Conservation (phyloP, 139 green algal genomes). For the Zygnema circumcarinatum region DNA sequence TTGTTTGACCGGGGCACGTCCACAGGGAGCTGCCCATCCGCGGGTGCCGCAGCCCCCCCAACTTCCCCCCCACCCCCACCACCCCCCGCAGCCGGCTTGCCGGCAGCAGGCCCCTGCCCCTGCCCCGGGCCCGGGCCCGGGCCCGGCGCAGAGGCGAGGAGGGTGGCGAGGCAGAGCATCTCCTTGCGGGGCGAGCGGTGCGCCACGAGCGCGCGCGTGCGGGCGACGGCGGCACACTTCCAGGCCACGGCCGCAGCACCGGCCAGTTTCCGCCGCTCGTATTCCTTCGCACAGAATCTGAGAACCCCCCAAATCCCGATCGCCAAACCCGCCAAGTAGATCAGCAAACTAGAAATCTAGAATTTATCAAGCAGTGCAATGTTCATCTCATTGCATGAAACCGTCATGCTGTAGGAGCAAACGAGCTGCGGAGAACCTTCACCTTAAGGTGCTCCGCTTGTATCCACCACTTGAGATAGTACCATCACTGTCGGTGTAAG, state of each 20-base stretch:
- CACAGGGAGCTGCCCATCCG: too few relatives aligned
- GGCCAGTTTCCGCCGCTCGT: background rate
- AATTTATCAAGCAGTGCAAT: background rate
- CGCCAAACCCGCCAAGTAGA: background rate
- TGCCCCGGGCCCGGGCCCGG: background rate
- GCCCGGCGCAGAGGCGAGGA: background rate
- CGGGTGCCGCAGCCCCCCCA: too few relatives aligned
- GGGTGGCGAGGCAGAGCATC: background rate
- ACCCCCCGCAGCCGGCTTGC: too few relatives aligned
- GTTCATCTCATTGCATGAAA: background rate
- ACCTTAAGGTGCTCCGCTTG: background rate
- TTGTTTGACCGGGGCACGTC: too few relatives aligned
- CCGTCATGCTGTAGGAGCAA: background rate
- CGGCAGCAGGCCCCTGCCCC: too few relatives aligned
- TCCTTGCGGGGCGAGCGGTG: background rate
- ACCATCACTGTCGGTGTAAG: too few relatives aligned
- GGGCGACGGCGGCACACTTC: conserved; percentile 30
- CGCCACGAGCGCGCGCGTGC: conserved; percentile 7
- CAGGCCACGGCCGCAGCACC: conserved; percentile 24
- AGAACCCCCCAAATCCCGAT: background rate
- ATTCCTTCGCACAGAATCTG: conserved; percentile 12
- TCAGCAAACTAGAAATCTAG: background rate
- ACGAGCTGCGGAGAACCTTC: background rate
- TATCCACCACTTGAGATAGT: too few relatives aligned
- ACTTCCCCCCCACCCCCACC: background rate